phyloP scores from a whole-genome alignment of 306 rosid genomes.

The Geum urbanum region DNA sequence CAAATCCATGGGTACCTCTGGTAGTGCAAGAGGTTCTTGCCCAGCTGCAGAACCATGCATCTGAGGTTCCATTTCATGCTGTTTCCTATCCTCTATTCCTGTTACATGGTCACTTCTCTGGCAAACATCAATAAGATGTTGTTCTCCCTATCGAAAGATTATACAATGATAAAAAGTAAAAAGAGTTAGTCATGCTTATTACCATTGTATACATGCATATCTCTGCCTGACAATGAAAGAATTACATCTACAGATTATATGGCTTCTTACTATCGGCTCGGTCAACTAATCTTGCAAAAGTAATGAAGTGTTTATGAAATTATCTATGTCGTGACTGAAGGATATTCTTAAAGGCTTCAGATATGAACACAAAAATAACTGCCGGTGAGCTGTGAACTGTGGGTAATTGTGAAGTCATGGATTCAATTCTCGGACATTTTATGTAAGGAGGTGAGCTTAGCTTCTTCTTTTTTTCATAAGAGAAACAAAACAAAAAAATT shows the following conservation, averaged over 20 bases:
- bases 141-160: slow-evolving; percentile 35
- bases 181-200: background rate
- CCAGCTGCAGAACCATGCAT: slow-evolving; percentile 37
- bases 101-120: slow-evolving; percentile 27
- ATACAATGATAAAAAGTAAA: background rate
- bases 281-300: background rate
- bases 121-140: slow-evolving; percentile 22
- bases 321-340: background rate
- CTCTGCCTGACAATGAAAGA: background rate
- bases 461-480: background rate
- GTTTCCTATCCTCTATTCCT: slow-evolving; percentile 42
- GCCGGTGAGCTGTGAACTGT: background rate
- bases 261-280: background rate
- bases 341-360: background rate
- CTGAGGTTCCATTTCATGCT: slow-evolving; percentile 41
- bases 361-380: no score
- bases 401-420: background rate
- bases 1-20: slow-evolving; percentile 38
- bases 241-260: background rate
- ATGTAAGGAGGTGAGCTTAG: no score
- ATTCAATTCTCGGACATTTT: background rate
- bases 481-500: background rate
- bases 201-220: background rate
- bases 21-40: slow-evolving; percentile 43
- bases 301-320: background rate